Evolutionary conservation across 2,329 filamentous ascomycete genomes (phyloP).

Genomic region (Trichothecium roseum): DNA sequence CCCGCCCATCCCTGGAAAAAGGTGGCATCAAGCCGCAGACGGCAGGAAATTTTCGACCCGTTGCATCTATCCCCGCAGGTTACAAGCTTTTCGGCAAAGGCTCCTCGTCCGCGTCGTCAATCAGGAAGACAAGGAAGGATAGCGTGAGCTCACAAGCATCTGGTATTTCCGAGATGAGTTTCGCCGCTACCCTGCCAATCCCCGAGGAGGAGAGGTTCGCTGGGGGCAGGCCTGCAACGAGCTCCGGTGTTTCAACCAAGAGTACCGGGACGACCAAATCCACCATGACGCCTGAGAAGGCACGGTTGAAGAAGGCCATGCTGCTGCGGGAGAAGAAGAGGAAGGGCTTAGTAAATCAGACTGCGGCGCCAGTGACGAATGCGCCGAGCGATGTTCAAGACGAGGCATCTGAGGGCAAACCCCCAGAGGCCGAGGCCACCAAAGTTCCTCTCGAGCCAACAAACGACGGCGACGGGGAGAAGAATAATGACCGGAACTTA

Average conservation of each 20-base stretch:
- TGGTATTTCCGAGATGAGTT: constrained; percentile 23
- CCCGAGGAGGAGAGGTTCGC: constrained; percentile 18
- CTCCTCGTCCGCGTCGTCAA: constrained; percentile 5
- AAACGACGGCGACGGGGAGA: neutral
- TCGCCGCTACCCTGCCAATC: constrained; percentile 24
- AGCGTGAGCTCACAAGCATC: constrained; percentile 1
- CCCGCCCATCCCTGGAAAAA: constrained; percentile 65
- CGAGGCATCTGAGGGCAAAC: neutral
- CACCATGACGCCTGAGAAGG: constrained; percentile 76
- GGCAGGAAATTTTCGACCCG: constrained; percentile 55
- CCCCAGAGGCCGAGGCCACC: neutral
- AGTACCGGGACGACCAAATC: constrained; percentile 31
- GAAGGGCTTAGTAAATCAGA: constrained; percentile 22
- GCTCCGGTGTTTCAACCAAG: constrained; percentile 33
- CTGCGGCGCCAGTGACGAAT: neutral
- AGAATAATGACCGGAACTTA: neutral
- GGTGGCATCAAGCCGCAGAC: constrained; percentile 46
- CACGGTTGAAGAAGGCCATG: constrained; percentile 86
- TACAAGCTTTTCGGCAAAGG: constrained; percentile 58
- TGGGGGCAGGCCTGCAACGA: constrained; percentile 27
- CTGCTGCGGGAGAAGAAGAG: constrained; percentile 78
- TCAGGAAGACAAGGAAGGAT: constrained; percentile 30
- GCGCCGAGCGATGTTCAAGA: neutral
- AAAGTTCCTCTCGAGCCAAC: neutral
- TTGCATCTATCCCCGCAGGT: constrained; percentile 72